Evolutionary conservation across 441 rosid species (phyloP).

Genomic region (Corymbia calophylla): DNA sequence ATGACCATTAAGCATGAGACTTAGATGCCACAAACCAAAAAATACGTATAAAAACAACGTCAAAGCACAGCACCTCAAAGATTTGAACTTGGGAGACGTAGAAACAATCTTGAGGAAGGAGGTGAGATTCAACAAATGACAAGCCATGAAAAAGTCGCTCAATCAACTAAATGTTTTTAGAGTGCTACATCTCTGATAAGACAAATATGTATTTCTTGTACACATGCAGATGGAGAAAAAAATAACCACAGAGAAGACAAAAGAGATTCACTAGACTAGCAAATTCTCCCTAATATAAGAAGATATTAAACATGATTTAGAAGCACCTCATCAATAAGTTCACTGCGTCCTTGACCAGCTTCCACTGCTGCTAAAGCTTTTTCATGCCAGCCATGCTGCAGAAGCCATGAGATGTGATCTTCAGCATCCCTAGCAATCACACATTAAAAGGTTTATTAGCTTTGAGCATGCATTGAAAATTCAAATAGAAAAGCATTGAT

Average conservation of each 20-base stretch:
- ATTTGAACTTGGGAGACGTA: neutral
- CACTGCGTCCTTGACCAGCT: slow-evolving; percentile 92
- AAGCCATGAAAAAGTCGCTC: neutral
- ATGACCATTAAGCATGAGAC: neutral
- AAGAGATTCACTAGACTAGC: neutral
- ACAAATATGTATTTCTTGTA: neutral
- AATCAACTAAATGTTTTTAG: neutral
- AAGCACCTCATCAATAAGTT: slow-evolving; percentile 90
- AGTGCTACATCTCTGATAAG: neutral
- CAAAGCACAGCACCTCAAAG: neutral
- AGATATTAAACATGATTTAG: neutral
- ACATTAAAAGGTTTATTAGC: slow-evolving; percentile 1
- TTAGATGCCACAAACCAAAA: neutral
- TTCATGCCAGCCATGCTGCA: slow-evolving; percentile 96
- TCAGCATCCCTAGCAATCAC: slow-evolving; percentile 75
- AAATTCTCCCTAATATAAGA: neutral
- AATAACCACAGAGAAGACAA: neutral
- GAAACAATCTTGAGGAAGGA: neutral
- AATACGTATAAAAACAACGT: neutral
- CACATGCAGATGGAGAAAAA: neutral
- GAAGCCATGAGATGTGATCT: slow-evolving; percentile 98
- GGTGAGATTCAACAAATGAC: neutral
- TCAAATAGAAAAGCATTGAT: neutral
- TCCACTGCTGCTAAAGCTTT: slow-evolving; percentile 98
- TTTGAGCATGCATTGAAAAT: neutral